phyloP scores from a whole-genome alignment of 2,329 filamentous ascomycete genomes.

The Aspergillus eucalypticola region DNA sequence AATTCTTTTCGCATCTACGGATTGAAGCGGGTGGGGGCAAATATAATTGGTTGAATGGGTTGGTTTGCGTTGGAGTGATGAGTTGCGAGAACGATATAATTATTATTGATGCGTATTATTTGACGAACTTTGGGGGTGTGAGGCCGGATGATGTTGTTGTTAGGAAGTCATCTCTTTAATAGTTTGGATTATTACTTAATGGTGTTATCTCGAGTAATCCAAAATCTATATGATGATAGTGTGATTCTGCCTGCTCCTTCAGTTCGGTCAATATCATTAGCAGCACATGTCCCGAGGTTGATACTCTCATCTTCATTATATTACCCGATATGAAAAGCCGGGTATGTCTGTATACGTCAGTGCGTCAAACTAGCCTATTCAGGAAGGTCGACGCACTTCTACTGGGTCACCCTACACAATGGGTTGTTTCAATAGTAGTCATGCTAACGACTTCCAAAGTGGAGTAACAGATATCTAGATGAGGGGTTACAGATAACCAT shows the following conservation, averaged over 20 bases:
- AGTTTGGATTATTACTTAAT: neutral
- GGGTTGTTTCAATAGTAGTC: neutral
- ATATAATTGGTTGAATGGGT: slow-evolving; percentile 30
- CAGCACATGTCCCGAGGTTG: neutral
- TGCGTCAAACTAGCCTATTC: neutral
- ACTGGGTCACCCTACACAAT: neutral
- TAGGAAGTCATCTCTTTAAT: neutral
- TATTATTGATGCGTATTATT: slow-evolving; percentile 27
- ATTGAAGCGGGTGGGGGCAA: slow-evolving; percentile 23
- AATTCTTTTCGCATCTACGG: slow-evolving; percentile 29
- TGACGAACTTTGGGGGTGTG: slow-evolving; percentile 24
- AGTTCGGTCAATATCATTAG: neutral
- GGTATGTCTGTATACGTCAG: neutral
- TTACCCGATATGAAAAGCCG: neutral
- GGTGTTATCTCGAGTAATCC: neutral
- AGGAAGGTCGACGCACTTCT: neutral
- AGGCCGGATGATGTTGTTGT: slow-evolving; percentile 24
- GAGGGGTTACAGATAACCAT: neutral
- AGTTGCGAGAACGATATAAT: slow-evolving; percentile 24
- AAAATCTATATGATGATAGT: too few relatives aligned
- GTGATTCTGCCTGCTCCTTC: neutral
- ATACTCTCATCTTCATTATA: neutral
- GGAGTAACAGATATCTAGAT: neutral
- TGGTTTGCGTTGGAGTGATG: slow-evolving; percentile 28
- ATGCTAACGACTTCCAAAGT: neutral